Percentiles rank a stretch among this genome's conserved stretches.
Conservation (phyloP, 352 stramenopile species). For the Phytophthora cactorum region DNA sequence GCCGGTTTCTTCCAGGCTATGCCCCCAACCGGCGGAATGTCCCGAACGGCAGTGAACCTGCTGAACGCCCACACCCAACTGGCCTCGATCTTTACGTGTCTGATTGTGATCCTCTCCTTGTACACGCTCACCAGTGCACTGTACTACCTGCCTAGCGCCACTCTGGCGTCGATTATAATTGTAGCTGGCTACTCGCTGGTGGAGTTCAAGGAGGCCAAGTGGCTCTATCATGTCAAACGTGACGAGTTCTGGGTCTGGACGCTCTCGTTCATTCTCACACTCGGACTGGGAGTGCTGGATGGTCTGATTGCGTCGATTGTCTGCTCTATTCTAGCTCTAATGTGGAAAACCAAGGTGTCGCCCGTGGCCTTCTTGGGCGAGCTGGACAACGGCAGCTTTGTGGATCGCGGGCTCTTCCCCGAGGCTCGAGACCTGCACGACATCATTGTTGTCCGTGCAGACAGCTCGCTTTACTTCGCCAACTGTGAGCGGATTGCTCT, state of each 20-base stretch:
- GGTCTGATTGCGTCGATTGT: conserved; percentile 37
- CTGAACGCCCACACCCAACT: no score
- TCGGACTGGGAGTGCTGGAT: conserved; percentile 30
- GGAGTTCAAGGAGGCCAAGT: conserved; percentile 82
- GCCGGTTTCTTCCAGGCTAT: no score
- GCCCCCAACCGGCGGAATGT: no score
- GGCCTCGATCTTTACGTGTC: no score
- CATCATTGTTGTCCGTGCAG: conserved; percentile 46
- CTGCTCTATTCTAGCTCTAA: conserved; percentile 35
- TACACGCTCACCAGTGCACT: no score
- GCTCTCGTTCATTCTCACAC: conserved; percentile 50
- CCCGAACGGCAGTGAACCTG: no score
- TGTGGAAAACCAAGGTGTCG: conserved; percentile 53
- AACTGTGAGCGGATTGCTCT: conserved; percentile 40
- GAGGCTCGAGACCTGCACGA: conserved; percentile 32
- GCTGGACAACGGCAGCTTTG: conserved; percentile 37
- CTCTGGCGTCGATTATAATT: conserved; percentile 88
- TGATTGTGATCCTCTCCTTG: no score
- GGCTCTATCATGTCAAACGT: conserved; percentile 65
- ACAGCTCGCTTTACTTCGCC: conserved; percentile 56
- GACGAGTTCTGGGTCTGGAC: conserved; percentile 59
- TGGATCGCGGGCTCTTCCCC: conserved; percentile 37
- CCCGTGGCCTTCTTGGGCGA: conserved; percentile 41
- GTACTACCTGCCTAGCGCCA: conserved; percentile 8
- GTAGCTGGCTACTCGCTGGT: conserved; percentile 86